phyloP scores from a whole-genome alignment of 257 asterid species.

The Fraxinus excelsior region DNA sequence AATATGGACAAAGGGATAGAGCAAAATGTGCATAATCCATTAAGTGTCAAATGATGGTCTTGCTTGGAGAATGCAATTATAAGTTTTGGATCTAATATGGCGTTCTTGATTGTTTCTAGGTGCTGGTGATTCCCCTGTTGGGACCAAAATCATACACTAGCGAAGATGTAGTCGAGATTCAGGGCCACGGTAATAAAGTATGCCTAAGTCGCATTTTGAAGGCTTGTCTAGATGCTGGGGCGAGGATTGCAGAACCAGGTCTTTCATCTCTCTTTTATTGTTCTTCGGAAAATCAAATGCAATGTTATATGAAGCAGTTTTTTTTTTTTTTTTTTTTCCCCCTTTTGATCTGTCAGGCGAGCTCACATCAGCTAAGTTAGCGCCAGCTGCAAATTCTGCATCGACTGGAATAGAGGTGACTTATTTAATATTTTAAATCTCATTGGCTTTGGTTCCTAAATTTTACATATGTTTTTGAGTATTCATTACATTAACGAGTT shows the following conservation, averaged over 20 bases:
- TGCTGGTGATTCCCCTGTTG: slow-evolving; percentile 88
- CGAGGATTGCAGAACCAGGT: slow-evolving; percentile 97
- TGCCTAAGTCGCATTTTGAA: slow-evolving; percentile 82
- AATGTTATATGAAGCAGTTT: slow-evolving; percentile 3
- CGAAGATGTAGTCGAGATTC: slow-evolving; percentile 97
- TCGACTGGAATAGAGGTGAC: slow-evolving; percentile 83
- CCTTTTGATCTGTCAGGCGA: slow-evolving; percentile 42
- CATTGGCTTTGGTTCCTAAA: background rate
- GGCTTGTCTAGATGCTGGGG: slow-evolving; percentile 93
- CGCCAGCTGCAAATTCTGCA: slow-evolving; percentile 93
- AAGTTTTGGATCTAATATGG: slow-evolving; percentile 1
- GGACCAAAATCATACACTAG: slow-evolving; percentile 93
- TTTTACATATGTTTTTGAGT: background rate
- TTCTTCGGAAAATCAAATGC: no score
- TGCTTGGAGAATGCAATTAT: background rate
- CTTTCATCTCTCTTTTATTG: slow-evolving; percentile 7
- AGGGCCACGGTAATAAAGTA: slow-evolving; percentile 93
- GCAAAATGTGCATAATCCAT: background rate
- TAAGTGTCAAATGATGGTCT: background rate
- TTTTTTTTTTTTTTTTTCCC: background rate
- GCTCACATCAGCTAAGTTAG: slow-evolving; percentile 77
- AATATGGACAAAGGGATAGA: background rate
- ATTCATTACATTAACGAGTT: no score
- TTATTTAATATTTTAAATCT: background rate
- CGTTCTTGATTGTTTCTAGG: slow-evolving; percentile 42